Conservation (phyloP, 1,284 basidiomycete species). For the Cystodermella granulosa region DNA sequence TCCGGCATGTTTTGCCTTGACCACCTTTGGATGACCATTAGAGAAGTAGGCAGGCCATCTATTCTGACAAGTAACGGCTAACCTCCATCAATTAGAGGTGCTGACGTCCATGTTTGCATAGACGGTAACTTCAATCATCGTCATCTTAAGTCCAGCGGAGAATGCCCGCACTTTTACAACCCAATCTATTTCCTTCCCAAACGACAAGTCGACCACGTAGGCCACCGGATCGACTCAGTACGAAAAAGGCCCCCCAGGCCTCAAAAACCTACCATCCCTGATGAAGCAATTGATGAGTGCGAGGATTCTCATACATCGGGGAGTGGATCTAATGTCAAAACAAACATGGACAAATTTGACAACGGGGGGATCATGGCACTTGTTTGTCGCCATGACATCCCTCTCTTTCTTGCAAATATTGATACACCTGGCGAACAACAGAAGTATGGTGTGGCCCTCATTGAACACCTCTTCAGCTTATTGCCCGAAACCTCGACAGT, state of each 20-base stretch:
- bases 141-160: constrained; percentile 3
- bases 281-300: neutral
- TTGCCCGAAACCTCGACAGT: constrained; percentile 28
- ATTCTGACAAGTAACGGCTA: neutral
- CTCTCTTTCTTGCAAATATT: constrained; percentile 38
- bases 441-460: constrained; percentile 30
- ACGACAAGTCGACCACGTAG: constrained; percentile 7
- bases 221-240: constrained; percentile 4
- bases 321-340: neutral
- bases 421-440: constrained; percentile 26
- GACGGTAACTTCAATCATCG: constrained; percentile 14
- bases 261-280: neutral
- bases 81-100: constrained; percentile 1
- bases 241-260: constrained; percentile 5
- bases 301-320: neutral
- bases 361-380: constrained; percentile 16
- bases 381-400: constrained; percentile 31
- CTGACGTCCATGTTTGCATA: constrained; percentile 3
- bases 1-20: neutral
- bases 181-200: neutral
- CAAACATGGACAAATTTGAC: constrained; percentile 12
- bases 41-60: constrained; percentile 5
- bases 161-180: neutral
- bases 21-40: neutral
- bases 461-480: constrained; percentile 25